Evolutionary conservation across 2,329 filamentous ascomycete genomes (phyloP), one percentile per base, ranked within the genome.

Genomic region (Thelonectria discophora): DNA sequence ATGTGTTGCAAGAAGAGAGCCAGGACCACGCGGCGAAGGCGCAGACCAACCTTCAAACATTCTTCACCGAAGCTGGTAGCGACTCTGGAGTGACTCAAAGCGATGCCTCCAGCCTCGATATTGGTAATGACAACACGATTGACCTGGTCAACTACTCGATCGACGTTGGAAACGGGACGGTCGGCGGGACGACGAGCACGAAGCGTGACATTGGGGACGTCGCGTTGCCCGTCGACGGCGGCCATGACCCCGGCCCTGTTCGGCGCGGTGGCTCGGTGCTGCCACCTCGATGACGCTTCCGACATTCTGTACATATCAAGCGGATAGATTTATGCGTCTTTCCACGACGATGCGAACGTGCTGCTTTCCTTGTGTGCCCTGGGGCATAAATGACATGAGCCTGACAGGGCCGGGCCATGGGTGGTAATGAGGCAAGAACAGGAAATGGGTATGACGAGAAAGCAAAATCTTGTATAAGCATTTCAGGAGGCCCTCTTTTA

Each of bases 1-100:
- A 81, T 65, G 79, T 91, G 24, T 76, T 90, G 2, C 86, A 90
- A 69, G 76, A 87, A 66, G 76, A 84, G 58, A 78, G 74, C 5
- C 68, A 88, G 1, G 73, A 78, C 32, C 77, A 79, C 40, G 88
- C 87, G 0, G 80, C 84, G 48, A 74, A 74, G 6, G 86, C 86
- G 1, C 88, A 90, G 70, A 76, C 74, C 8, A 71, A 74, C 3
- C 76, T 90, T 12, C 84, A 89, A 70, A 75, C 71, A 2, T 85
- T 89, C 66, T 87, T 90, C 65, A 79, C 76, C 9, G 69, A 72
- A 15, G 78, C 78, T 71, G 69, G 50, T 69, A 74, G 18, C 63
- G 70, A 49, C 51, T 68, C 50, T 57, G 68, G 48, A 55, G 65
- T 50, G 66, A 67, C 51, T 77, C 79, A 77, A 5, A 72, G 74